phyloP scores from a whole-genome alignment of 2,329 filamentous ascomycete species.

The Neonectria faginata region DNA sequence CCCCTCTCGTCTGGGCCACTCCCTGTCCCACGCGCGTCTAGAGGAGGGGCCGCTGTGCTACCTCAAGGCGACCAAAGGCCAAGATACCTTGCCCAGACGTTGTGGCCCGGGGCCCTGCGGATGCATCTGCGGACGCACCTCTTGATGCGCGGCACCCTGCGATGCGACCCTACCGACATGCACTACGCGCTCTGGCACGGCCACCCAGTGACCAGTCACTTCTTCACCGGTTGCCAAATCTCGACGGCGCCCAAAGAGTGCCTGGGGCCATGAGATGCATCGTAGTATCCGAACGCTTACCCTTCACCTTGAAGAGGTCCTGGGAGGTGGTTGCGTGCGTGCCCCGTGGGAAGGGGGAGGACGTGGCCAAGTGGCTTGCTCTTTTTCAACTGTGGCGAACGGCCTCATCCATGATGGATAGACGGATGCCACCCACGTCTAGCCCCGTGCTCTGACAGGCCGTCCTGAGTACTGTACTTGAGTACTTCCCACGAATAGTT shows the following conservation, averaged over 20 bases:
- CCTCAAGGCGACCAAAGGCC: not conserved
- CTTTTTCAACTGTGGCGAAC: not conserved
- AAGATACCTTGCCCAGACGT: conserved; percentile 8
- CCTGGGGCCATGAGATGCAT: conserved; percentile 28
- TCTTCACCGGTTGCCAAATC: conserved; percentile 26
- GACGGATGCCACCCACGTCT: conserved; percentile 3
- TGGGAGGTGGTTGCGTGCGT: not conserved
- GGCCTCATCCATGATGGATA: conserved; percentile 2
- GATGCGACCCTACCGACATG: conserved; percentile 13
- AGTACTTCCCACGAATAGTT: not conserved
- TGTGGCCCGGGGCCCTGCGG: not conserved
- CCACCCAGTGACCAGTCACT: conserved; percentile 22
- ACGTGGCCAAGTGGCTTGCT: conserved; percentile 10
- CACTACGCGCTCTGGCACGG: not conserved
- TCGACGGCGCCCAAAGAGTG: conserved; percentile 7
- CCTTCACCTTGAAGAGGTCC: conserved; percentile 10
- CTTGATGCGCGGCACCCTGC: conserved; percentile 24
- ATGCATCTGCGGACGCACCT: conserved; percentile 16
- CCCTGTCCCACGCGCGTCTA: conserved; percentile 16
- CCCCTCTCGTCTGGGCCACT: conserved; percentile 4
- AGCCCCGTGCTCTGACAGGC: not conserved
- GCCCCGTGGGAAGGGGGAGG: not conserved
- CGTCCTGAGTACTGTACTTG: not conserved
- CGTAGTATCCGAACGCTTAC: conserved; percentile 21
- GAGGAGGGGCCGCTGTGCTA: not conserved